phyloP scores from a whole-genome alignment of 2,329 filamentous ascomycete genomes.

The Fusarium phyllophilum region DNA sequence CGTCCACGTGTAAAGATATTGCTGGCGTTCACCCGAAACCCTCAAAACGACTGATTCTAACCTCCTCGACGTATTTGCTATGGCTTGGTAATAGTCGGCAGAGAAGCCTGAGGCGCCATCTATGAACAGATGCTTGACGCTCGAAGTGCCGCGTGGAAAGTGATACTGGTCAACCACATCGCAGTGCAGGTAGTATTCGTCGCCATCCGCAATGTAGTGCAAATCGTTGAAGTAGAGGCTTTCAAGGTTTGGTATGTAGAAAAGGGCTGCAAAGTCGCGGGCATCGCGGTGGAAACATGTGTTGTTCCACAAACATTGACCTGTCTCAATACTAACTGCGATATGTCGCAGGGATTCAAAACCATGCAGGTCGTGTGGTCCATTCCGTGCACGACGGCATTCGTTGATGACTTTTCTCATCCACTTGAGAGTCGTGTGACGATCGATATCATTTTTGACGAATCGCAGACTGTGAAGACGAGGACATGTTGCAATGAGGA shows the following conservation, averaged over 20 bases:
- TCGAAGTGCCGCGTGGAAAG: conserved; percentile 3
- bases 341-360: conserved; percentile 21
- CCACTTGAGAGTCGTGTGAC: neutral
- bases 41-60: conserved; percentile 7
- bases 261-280: neutral
- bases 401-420: neutral
- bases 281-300: neutral
- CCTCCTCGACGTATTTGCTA: neutral
- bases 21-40: too few relatives aligned
- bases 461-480: conserved; percentile 21
- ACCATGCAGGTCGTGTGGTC: conserved; percentile 26
- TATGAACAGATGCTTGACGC: conserved; percentile 13
- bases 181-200: neutral
- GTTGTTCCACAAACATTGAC: neutral
- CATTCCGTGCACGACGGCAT: neutral
- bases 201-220: neutral
- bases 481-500: conserved; percentile 28
- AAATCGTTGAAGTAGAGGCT: conserved; percentile 12
- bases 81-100: fast-evolving
- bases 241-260: conserved; percentile 11
- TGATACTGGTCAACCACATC: neutral
- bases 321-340: neutral
- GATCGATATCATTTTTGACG: neutral
- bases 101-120: neutral
- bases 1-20: too few relatives aligned